Percentiles rank a stretch among this genome's conserved stretches.
These are phyloP conservation scores for Spiraea crenata DNA, from an alignment of 331 rosid species.

Conservation along the genomic window DNA sequence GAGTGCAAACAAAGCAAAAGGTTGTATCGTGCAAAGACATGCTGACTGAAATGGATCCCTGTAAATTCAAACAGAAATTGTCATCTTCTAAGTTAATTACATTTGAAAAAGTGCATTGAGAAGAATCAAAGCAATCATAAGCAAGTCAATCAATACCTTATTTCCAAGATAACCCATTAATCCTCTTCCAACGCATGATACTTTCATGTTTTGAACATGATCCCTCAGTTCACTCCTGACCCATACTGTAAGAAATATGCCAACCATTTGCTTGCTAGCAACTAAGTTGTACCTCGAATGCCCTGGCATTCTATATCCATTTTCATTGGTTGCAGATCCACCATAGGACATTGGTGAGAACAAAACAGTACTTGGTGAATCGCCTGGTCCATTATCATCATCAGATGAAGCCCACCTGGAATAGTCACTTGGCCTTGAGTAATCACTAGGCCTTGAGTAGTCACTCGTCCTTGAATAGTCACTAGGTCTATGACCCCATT, in stretches of 20 bases:
- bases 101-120: background rate
- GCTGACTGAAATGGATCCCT: slow-evolving; percentile 97
- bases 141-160: slow-evolving; percentile 51
- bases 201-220: slow-evolving; percentile 86
- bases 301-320: slow-evolving; percentile 76
- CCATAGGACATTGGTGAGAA: slow-evolving; percentile 82
- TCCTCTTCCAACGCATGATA: slow-evolving; percentile 96
- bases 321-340: slow-evolving; percentile 68
- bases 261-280: slow-evolving; percentile 99
- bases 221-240: slow-evolving; percentile 89
- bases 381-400: slow-evolving; percentile 84
- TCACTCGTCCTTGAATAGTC: slow-evolving; percentile 54
- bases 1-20: slow-evolving; percentile 93
- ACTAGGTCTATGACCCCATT: slow-evolving; percentile 74
- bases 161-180: slow-evolving; percentile 99
- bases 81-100: slow-evolving; percentile 14
- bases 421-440: slow-evolving; percentile 46
- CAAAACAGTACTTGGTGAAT: slow-evolving; percentile 91
- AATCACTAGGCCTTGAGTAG: slow-evolving; percentile 49
- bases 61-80: slow-evolving; percentile 38
- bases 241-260: slow-evolving; percentile 95
- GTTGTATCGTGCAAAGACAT: slow-evolving; percentile 96
- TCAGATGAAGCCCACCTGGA: slow-evolving; percentile 98
- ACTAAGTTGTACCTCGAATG: slow-evolving; percentile 90
- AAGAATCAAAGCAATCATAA: slow-evolving; percentile 7